Base-by-base conservation (phyloP, 164 flowering plant species). In the Saururus chinensis region DNA sequence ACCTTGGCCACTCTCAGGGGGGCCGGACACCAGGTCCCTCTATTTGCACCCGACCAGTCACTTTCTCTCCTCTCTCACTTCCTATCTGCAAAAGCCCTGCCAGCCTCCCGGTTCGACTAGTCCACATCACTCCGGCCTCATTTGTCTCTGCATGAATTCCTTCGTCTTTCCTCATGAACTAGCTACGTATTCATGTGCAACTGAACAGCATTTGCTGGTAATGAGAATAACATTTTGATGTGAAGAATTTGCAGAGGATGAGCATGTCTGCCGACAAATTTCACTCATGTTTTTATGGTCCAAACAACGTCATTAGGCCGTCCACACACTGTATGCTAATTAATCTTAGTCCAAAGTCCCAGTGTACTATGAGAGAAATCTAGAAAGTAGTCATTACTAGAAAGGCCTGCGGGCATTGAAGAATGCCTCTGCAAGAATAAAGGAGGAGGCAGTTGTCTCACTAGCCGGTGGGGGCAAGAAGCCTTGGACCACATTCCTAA, bases 1-100 rank as follows among this genome's bases (percentile, higher is more conserved):
- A 73, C 72, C 0, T 63, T 82, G 0, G 86, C 73, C 7, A 82
- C 86, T 0, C 72, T 82, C 22, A 75, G 82, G n/a, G 86, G 82
- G 6, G 86, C 86, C 0, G 67, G 67, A 9, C 67, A 64, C 42
- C 61, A 75, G 59, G 86, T 80, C 56, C 86, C 84, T 4, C 45
- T 65, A 41, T 73, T 76, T 53, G 75, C 75, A 0, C 82, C 83
- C 3, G 51, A 42, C 0, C 79, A 73, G 62, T 67, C 86, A 12
- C 82, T 80, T 63, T 65, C 79, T 30, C 80, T 81, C 64, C 62
- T 81, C 74, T 42, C 76, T 13, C 78, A 76, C 64, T 81, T 81
- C 66, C 79, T 81, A 25, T 56, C 71, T 19, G 61, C 61, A 55
- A n/a, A 55, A 14, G 10, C 71, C 25, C 69, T 81, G 68, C 84